A percentile compares a stretch with the other conserved stretches of the same genome.
Conservation (phyloP, 768 basidiomycete genomes). For the Boletus edulis region DNA sequence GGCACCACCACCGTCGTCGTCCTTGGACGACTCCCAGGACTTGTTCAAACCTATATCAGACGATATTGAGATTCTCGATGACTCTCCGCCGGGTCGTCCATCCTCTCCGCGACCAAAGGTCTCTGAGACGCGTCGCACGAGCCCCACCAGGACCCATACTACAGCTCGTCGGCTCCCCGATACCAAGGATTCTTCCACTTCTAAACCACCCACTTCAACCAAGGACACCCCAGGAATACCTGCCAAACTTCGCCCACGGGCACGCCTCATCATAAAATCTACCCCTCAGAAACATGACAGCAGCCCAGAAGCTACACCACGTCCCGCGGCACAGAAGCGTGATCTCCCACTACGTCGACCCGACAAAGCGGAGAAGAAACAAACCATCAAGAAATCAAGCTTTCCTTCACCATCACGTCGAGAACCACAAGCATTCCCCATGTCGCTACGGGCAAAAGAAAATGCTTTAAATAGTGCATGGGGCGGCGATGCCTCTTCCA, state of each 20-base stretch:
- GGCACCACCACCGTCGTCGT: constrained; percentile 20
- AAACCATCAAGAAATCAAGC: constrained; percentile 6
- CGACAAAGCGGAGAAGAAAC: not conserved
- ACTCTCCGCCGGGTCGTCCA: not conserved
- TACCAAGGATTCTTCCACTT: constrained; percentile 1
- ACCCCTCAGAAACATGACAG: not conserved
- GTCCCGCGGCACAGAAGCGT: not conserved
- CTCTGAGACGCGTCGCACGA: constrained; percentile 3
- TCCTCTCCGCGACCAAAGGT: constrained; percentile 1
- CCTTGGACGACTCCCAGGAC: constrained; percentile 23
- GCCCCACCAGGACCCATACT: not conserved
- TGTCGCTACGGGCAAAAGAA: constrained; percentile 23
- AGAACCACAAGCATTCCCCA: constrained; percentile 24
- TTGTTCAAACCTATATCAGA: constrained; percentile 19
- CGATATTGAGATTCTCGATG: constrained; percentile 6
- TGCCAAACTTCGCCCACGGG: constrained; percentile 12
- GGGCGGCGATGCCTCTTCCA: constrained; percentile 9
- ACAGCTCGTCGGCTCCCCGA: not conserved
- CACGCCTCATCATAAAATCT: constrained; percentile 6
- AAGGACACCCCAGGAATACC: not conserved
- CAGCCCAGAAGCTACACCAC: constrained; percentile 22
- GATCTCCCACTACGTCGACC: not conserved
- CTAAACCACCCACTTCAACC: not conserved
- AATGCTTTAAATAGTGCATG: constrained; percentile 13
- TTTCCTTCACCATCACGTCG: constrained; percentile 1